phyloP scores from a whole-genome alignment of 148 eudicot species.

The Rhododendron vialii region DNA sequence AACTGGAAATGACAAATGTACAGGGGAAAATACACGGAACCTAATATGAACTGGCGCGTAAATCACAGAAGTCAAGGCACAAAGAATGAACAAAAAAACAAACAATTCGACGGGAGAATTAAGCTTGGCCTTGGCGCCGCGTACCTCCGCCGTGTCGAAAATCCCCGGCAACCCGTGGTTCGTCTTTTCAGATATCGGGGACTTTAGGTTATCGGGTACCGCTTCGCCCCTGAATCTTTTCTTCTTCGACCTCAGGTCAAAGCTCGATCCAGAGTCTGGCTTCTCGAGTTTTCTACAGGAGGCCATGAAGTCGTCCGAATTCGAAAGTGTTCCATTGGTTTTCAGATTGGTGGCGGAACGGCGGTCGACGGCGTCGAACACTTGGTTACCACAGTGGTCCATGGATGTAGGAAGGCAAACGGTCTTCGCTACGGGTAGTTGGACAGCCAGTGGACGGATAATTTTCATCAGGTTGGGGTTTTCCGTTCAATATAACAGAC shows the following conservation, averaged over 20 bases:
- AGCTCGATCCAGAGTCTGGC: background rate
- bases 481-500: too few species aligned
- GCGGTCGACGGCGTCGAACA: background rate
- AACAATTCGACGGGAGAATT: too few species aligned
- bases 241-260: too few species aligned
- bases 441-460: background rate
- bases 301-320: background rate
- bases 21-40: background rate
- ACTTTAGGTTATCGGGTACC: too few species aligned
- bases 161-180: too few species aligned
- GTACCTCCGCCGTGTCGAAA: too few species aligned
- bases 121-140: too few species aligned
- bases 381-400: too few species aligned
- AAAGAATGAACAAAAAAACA: too few species aligned
- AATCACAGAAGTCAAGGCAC: background rate
- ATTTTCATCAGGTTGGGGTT: too few species aligned
- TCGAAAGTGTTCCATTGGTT: background rate
- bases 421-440: background rate
- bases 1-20: background rate
- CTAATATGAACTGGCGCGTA: background rate
- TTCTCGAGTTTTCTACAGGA: background rate
- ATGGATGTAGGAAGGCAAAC: background rate
- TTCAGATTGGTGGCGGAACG: background rate
- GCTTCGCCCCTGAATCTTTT: too few species aligned
- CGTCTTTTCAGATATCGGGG: too few species aligned